These are phyloP conservation scores for Reutealis trisperma DNA, from an alignment of 345 rosid species.

Conservation along the genomic window DNA sequence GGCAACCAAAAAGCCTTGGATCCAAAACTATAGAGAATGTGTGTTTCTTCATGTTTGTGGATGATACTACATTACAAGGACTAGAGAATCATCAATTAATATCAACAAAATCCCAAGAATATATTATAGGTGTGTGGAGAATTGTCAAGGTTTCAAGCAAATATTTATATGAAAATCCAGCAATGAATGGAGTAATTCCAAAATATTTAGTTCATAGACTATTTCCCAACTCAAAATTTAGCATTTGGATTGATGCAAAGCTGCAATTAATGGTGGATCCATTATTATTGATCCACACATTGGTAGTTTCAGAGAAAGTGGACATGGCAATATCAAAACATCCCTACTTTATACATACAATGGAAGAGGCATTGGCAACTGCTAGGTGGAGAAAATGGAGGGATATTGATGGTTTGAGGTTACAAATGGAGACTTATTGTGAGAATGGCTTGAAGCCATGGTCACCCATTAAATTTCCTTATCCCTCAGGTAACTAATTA, in stretches of 20 bases:
- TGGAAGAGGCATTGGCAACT: constrained; percentile 97
- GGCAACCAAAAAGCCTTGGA: constrained; percentile 84
- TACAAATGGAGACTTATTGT: constrained; percentile 91
- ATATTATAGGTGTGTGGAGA: constrained; percentile 69
- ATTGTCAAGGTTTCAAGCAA: constrained; percentile 46
- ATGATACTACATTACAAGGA: constrained; percentile 53
- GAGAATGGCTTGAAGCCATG: constrained; percentile 82
- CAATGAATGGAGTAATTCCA: constrained; percentile 91
- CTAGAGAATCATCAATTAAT: constrained; percentile 50
- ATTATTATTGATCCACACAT: constrained; percentile 63
- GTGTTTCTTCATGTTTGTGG: constrained; percentile 93
- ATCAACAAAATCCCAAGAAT: constrained; percentile 20
- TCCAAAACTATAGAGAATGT: constrained; percentile 51
- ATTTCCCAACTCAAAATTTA: constrained; percentile 77
- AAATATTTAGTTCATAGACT: constrained; percentile 78
- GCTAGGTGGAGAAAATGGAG: constrained; percentile 95
- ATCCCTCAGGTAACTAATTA: constrained; percentile 59
- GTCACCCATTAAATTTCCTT: constrained; percentile 66
- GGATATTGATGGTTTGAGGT: constrained; percentile 54
- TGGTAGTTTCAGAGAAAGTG: constrained; percentile 46
- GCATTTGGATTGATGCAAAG: constrained; percentile 92
- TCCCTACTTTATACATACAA: constrained; percentile 64
- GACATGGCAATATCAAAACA: constrained; percentile 87
- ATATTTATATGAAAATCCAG: constrained; percentile 59
- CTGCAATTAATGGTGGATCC: constrained; percentile 86